phyloP scores from a whole-genome alignment of 345 rosid species.

The Aquilaria sinensis region DNA sequence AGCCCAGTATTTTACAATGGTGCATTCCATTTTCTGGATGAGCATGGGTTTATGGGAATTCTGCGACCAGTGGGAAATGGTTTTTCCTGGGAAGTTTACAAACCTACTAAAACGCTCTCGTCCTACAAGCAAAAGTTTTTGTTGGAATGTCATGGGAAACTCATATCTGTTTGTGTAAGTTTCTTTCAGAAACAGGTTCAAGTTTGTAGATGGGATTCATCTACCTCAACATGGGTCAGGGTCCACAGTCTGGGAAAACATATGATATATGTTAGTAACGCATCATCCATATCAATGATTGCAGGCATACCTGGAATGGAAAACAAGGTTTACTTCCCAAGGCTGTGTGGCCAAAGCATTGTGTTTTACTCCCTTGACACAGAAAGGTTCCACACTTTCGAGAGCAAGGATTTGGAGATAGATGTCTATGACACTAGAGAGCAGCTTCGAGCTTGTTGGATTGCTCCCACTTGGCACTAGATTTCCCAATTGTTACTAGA shows the following conservation, averaged over 20 bases:
- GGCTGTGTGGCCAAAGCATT: not conserved
- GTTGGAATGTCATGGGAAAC: constrained; percentile 1
- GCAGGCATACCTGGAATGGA: not conserved
- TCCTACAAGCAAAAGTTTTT: not conserved
- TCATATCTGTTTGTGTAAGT: not conserved
- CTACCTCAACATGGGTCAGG: not conserved
- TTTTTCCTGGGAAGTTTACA: not conserved
- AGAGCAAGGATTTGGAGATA: not conserved
- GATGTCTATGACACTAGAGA: not conserved
- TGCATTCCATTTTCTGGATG: not conserved
- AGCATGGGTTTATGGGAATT: not conserved
- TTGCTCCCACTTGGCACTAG: not conserved
- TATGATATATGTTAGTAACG: not conserved
- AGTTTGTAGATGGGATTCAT: not conserved
- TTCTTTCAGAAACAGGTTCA: not conserved
- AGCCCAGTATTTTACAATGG: not conserved
- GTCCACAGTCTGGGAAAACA: not conserved
- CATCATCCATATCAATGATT: not conserved
- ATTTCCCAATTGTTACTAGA: not conserved
- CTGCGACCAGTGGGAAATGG: no score
- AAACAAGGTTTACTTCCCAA: constrained; percentile 3
- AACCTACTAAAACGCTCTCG: not conserved
- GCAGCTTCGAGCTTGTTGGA: not conserved
- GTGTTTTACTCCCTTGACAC: constrained; percentile 3
- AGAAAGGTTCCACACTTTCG: not conserved